These are phyloP conservation scores for Kwoniella botswanensis DNA, from an alignment of 768 basidiomycete species.

Conservation along the genomic window DNA sequence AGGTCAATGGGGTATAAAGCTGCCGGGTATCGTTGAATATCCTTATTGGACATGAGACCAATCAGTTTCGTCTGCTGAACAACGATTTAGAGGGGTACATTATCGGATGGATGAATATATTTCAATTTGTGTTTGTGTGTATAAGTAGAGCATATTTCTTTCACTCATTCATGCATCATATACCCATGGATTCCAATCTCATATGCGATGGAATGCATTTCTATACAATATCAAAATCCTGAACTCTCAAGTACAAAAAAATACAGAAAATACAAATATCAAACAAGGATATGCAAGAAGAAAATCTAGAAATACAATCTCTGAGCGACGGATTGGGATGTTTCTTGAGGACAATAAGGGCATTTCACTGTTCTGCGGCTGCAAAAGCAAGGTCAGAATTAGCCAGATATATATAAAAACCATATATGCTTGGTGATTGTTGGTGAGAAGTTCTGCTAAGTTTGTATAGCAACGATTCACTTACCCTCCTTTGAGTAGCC, in stretches of 20 bases:
- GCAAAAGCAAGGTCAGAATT: slow-evolving; percentile 6
- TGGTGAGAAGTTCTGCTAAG: too few species aligned
- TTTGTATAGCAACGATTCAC: slow-evolving; percentile 58
- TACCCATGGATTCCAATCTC: not conserved
- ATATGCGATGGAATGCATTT: not conserved
- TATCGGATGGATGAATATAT: too few species aligned
- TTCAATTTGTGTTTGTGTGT: not conserved
- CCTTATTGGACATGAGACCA: too few species aligned
- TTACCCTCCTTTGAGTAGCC: slow-evolving; percentile 84
- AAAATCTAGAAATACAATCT: slow-evolving; percentile 57
- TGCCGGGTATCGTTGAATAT: not conserved
- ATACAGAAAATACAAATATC: too few species aligned
- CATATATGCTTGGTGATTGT: too few species aligned
- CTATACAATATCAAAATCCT: not conserved
- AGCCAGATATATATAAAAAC: not conserved
- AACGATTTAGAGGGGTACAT: too few species aligned
- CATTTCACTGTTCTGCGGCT: slow-evolving; percentile 83
- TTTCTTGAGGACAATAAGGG: slow-evolving; percentile 89
- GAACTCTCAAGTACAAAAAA: too few species aligned
- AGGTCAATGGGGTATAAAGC: slow-evolving; percentile 15
- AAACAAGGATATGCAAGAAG: not conserved
- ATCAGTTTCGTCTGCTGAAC: too few species aligned
- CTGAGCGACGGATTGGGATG: slow-evolving; percentile 52
- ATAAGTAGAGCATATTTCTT: slow-evolving; percentile 15
- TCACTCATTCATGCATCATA: not conserved